Percentiles rank a stretch among this genome's conserved stretches.
Conservation (phyloP, 805 yeast species). For the Ogataea sp. region DNA sequence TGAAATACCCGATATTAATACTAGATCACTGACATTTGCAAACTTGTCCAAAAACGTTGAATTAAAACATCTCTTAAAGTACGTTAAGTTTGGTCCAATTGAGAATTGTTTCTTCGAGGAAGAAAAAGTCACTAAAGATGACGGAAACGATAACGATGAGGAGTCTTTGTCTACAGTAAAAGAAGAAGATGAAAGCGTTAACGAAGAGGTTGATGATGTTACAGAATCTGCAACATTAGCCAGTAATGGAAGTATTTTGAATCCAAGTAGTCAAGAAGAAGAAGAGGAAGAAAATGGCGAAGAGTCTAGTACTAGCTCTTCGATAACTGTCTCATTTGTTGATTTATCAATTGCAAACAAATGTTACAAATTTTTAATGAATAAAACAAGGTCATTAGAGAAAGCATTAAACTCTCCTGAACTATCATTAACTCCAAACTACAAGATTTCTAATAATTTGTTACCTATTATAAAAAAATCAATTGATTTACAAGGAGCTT, state of each 20-base stretch:
- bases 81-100: conserved; percentile 51
- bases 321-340: conserved; percentile 18
- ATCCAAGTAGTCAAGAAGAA: neutral
- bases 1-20: conserved; percentile 1
- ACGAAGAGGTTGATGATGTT: neutral
- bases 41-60: conserved; percentile 12
- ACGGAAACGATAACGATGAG: neutral
- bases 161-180: neutral
- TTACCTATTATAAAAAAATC: conserved; percentile 17
- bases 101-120: conserved; percentile 36
- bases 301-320: neutral
- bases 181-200: neutral
- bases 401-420: conserved; percentile 29
- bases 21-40: conserved; percentile 14
- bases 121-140: neutral
- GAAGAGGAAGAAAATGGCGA: neutral
- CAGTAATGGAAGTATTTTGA: neutral
- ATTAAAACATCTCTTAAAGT: conserved; percentile 25
- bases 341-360: conserved; percentile 11
- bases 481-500: conserved; percentile 23
- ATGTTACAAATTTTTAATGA: conserved; percentile 12
- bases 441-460: conserved; percentile 20
- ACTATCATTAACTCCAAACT: conserved; percentile 25
- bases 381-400: conserved; percentile 11
- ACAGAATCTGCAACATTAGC: too few relatives aligned